Evolutionary conservation across 257 asterid genomes (phyloP).

Genomic region (Jacaranda copaia): DNA sequence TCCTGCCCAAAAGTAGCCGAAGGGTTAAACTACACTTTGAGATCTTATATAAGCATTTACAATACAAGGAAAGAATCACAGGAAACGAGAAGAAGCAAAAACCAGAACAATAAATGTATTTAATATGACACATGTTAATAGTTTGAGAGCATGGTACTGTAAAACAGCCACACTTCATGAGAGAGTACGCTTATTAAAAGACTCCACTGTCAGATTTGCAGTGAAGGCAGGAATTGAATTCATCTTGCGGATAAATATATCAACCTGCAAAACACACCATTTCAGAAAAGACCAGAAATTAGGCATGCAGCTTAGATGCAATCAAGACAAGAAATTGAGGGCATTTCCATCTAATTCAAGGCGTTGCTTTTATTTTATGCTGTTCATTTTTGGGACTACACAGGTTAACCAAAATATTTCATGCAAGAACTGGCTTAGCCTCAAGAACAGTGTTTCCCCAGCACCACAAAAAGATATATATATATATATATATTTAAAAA

Average conservation of each 20-base stretch:
- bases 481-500: too few species aligned
- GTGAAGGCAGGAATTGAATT: slow-evolving; percentile 93
- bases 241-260: slow-evolving; percentile 82
- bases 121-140: background rate
- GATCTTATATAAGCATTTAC: slow-evolving; percentile 6
- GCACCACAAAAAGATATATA: background rate
- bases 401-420: background rate
- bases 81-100: slow-evolving; percentile 1
- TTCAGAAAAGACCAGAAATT: slow-evolving; percentile 15
- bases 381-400: background rate
- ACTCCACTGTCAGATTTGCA: slow-evolving; percentile 89
- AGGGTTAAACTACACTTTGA: background rate
- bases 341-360: slow-evolving; percentile 18
- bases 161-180: slow-evolving; percentile 54
- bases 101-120: background rate
- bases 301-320: slow-evolving; percentile 8
- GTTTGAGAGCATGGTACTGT: background rate
- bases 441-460: background rate
- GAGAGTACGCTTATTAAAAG: slow-evolving; percentile 89
- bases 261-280: slow-evolving; percentile 61
- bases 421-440: background rate
- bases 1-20: background rate
- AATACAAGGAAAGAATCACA: slow-evolving; percentile 12
- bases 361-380: background rate
- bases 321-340: background rate